Conservation (phyloP, 2,329 filamentous ascomycete genomes). For the Bipolaris bicolor region DNA sequence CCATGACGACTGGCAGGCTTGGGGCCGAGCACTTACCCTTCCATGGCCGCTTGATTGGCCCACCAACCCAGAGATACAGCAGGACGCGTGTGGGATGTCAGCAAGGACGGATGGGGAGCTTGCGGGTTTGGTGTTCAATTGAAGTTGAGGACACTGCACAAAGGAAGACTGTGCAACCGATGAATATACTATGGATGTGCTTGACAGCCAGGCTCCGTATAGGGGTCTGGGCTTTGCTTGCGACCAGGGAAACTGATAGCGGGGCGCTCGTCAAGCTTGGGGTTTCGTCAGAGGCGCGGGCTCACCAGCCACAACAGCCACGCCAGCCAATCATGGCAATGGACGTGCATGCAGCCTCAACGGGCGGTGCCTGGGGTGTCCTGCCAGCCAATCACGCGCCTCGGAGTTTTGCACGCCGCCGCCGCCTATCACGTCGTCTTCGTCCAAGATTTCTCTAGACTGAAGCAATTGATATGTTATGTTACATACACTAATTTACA, state of each 20-base stretch:
- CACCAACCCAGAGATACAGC: slow-evolving; percentile 6
- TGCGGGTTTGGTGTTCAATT: background rate
- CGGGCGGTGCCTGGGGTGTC: background rate
- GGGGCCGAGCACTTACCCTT: slow-evolving; percentile 39
- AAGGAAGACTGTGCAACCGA: too few relatives aligned
- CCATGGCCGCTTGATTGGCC: slow-evolving; percentile 36
- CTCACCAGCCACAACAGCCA: background rate
- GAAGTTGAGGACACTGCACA: too few relatives aligned
- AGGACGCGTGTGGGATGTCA: background rate
- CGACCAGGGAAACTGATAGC: slow-evolving; percentile 3
- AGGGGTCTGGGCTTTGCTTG: background rate
- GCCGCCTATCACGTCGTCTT: background rate
- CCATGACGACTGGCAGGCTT: slow-evolving; percentile 17
- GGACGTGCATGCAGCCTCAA: background rate
- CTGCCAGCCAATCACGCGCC: background rate
- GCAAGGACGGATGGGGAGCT: background rate
- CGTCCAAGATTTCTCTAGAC: background rate
- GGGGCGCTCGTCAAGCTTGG: slow-evolving; percentile 13
- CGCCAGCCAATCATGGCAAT: slow-evolving; percentile 16
- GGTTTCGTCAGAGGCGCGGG: slow-evolving; percentile 20
- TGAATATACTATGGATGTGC: background rate
- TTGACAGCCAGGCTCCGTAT: background rate
- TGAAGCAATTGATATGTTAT: background rate
- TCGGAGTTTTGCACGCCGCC: background rate
- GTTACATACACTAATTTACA: background rate